Conservation (phyloP, 2,329 filamentous ascomycete species). For the Aspergillus latus region DNA sequence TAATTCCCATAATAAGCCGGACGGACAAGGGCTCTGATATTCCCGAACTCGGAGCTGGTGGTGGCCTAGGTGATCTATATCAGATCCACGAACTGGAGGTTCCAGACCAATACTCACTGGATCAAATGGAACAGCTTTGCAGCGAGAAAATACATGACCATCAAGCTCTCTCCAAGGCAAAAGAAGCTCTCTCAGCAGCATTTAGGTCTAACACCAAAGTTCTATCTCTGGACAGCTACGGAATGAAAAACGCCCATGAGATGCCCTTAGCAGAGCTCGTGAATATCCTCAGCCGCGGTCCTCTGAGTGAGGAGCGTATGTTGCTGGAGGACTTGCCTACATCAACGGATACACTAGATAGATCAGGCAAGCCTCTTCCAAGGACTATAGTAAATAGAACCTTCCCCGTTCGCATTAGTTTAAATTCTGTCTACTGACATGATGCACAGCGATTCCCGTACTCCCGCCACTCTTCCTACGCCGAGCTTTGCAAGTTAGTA, state of each 20-base stretch:
- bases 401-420: not conserved
- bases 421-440: conserved; percentile 14
- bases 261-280: conserved; percentile 40
- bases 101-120: conserved; percentile 48
- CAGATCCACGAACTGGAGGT: conserved; percentile 66
- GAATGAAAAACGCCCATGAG: conserved; percentile 37
- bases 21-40: conserved; percentile 59
- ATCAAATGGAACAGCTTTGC: conserved; percentile 56
- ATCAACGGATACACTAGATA: not conserved
- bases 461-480: conserved; percentile 83
- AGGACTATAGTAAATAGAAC: conserved; percentile 35
- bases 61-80: conserved; percentile 73
- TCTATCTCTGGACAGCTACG: conserved; percentile 41
- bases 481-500: conserved; percentile 72
- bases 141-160: conserved; percentile 37
- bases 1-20: conserved; percentile 74
- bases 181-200: conserved; percentile 33
- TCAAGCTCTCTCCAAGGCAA: conserved; percentile 28
- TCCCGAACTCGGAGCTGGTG: conserved; percentile 73
- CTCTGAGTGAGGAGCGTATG: conserved; percentile 3
- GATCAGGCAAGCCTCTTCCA: conserved; percentile 21
- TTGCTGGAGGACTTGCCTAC: not conserved
- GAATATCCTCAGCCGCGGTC: conserved; percentile 30
- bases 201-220: conserved; percentile 34
- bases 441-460: conserved; percentile 68